Evolutionary conservation across 305 asterid genomes (phyloP).

Genomic region (Solanum hybrid): DNA sequence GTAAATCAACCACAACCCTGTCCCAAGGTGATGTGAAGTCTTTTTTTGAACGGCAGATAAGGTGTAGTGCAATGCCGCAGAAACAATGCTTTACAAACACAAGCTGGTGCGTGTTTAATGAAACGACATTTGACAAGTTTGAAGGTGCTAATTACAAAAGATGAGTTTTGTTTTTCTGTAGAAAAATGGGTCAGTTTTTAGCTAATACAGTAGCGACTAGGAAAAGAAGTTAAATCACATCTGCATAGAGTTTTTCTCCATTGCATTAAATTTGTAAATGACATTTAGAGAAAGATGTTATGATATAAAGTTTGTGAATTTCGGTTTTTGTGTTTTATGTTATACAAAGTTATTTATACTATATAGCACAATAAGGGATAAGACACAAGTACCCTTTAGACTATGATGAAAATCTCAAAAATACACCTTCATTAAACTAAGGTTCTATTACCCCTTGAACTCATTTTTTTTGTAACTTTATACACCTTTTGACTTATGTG

Average conservation of each 20-base stretch:
- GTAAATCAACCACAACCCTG: not conserved
- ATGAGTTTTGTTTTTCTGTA: not conserved
- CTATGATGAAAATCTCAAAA: too few species aligned
- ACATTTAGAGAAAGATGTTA: not conserved
- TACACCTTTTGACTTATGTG: not conserved
- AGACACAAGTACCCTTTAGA: not conserved
- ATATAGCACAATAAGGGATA: not conserved
- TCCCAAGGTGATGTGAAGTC: not conserved
- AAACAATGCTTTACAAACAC: not conserved
- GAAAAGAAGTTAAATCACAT: not conserved
- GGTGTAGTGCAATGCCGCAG: not conserved
- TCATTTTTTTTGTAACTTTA: not conserved
- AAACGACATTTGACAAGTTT: not conserved
- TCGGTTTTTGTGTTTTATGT: not conserved
- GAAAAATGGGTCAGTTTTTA: not conserved
- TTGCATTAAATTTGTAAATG: not conserved
- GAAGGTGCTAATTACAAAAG: not conserved
- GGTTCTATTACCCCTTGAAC: not conserved
- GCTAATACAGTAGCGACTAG: not conserved
- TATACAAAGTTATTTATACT: not conserved
- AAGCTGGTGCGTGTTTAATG: not conserved
- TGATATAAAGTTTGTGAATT: not conserved
- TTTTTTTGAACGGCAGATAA: not conserved
- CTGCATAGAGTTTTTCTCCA: not conserved
- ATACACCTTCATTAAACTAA: not conserved